These are phyloP conservation scores for Rubroboletus satanas DNA, from an alignment of 768 basidiomycete genomes.

Conservation along the genomic window DNA sequence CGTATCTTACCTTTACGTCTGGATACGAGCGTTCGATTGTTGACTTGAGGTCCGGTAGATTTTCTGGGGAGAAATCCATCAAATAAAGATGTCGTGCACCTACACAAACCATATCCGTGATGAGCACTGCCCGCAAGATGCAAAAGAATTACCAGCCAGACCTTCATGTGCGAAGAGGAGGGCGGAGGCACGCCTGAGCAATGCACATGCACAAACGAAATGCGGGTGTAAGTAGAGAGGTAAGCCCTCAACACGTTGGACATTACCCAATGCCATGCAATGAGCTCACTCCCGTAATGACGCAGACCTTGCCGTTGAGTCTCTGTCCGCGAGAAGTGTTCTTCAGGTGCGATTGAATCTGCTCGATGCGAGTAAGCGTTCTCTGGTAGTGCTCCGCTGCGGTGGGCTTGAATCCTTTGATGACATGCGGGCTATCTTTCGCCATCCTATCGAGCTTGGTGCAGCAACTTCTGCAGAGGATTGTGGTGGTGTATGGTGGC, in stretches of 20 bases:
- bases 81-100: constrained; percentile 78
- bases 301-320: constrained; percentile 74
- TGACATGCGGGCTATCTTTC: constrained; percentile 7
- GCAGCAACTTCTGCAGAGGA: not conserved
- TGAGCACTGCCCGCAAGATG: constrained; percentile 1
- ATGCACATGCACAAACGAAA: not conserved
- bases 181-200: constrained; percentile 63
- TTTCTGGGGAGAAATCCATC: constrained; percentile 62
- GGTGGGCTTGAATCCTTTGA: constrained; percentile 12
- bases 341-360: constrained; percentile 65
- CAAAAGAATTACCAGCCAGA: constrained; percentile 22
- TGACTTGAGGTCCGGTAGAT: constrained; percentile 67
- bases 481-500: not conserved
- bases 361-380: constrained; percentile 62
- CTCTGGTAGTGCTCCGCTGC: constrained; percentile 53
- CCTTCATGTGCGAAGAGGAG: constrained; percentile 80
- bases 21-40: constrained; percentile 66
- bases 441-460: constrained; percentile 13
- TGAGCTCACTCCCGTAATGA: constrained; percentile 87
- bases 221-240: constrained; percentile 11
- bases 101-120: constrained; percentile 26
- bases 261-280: constrained; percentile 82
- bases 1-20: constrained; percentile 62
- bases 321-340: constrained; percentile 48
- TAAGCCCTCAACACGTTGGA: constrained; percentile 4